Evolutionary conservation across 23 red algal genomes (phyloP).

Genomic region (Agarophyton chilense): DNA sequence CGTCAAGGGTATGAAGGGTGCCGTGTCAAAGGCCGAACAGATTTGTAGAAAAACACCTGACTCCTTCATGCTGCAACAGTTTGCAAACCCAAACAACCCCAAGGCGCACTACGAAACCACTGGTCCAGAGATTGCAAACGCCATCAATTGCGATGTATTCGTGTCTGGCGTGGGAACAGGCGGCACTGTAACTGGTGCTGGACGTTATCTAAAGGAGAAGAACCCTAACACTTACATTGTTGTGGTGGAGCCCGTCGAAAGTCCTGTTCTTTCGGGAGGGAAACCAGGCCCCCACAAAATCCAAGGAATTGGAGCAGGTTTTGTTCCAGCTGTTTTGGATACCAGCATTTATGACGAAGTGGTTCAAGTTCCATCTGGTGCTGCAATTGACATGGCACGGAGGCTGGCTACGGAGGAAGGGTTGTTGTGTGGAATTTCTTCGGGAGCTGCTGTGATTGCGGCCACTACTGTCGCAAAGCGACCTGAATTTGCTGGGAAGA

Average conservation of each 20-base stretch:
- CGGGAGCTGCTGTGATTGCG: conserved; percentile 87
- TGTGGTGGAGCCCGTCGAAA: conserved; percentile 92
- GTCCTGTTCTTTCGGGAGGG: conserved; percentile 89
- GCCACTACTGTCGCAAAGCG: conserved; percentile 82
- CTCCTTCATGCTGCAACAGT: conserved; percentile 95
- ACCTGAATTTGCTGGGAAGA: conserved; percentile 88
- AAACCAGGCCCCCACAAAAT: conserved; percentile 96
- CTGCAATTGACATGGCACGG: conserved; percentile 89
- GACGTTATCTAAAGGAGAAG: conserved; percentile 84
- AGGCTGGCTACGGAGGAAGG: conserved; percentile 89
- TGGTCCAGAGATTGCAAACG: conserved; percentile 81
- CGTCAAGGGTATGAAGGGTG: conserved; percentile 95
- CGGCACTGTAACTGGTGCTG: conserved; percentile 93
- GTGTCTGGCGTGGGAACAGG: conserved; percentile 91
- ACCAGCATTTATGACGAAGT: conserved; percentile 94
- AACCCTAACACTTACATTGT: conserved; percentile 85
- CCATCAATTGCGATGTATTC: conserved; percentile 75
- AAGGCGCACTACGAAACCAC: conserved; percentile 98
- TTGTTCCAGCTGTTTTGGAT: conserved; percentile 90
- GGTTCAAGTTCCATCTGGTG: conserved; percentile 63
- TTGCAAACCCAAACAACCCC: conserved; percentile 93
- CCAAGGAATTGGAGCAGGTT: conserved; percentile 96
- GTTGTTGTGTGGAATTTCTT: conserved; percentile 87
- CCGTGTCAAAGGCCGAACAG: conserved; percentile 89
- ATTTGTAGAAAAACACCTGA: conserved; percentile 69